These are phyloP conservation scores for Holtermanniella nyarrowii DNA, from an alignment of 768 basidiomycete species.

Conservation along the genomic window DNA sequence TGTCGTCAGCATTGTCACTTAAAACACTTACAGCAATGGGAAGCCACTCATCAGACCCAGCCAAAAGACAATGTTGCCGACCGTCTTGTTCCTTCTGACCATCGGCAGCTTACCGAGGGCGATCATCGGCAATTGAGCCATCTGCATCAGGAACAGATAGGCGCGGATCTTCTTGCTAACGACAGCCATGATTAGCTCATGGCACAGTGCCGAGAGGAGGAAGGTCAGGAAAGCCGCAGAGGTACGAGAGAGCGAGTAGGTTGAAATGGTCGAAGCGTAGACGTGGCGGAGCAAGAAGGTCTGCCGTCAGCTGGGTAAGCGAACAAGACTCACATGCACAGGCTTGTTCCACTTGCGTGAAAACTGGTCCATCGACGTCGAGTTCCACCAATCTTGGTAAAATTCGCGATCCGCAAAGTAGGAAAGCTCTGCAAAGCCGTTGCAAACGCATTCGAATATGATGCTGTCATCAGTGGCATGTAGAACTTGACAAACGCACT, in stretches of 20 bases:
- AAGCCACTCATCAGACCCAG: slow-evolving; percentile 72
- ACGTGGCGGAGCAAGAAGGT: slow-evolving; percentile 76
- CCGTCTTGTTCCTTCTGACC: slow-evolving; percentile 67
- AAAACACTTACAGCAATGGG: slow-evolving; percentile 55
- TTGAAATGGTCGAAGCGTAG: slow-evolving; percentile 74
- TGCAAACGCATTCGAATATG: slow-evolving; percentile 79
- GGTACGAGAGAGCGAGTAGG: slow-evolving; percentile 61
- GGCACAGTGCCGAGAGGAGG: slow-evolving; percentile 73
- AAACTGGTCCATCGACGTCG: slow-evolving; percentile 92
- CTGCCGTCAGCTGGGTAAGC: slow-evolving; percentile 9
- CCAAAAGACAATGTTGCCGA: slow-evolving; percentile 78
- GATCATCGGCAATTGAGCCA: slow-evolving; percentile 87
- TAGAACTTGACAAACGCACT: slow-evolving; percentile 16
- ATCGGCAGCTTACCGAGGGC: slow-evolving; percentile 62
- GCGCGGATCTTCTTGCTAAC: slow-evolving; percentile 87
- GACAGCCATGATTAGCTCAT: slow-evolving; percentile 93
- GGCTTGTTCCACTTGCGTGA: slow-evolving; percentile 98
- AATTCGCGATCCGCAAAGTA: slow-evolving; percentile 95
- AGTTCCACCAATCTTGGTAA: slow-evolving; percentile 99
- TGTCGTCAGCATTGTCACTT: background rate
- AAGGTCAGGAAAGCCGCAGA: slow-evolving; percentile 91
- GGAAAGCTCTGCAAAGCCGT: slow-evolving; percentile 85
- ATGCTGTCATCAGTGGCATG: slow-evolving; percentile 23
- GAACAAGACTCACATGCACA: slow-evolving; percentile 50
- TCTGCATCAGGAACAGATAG: slow-evolving; percentile 74